Conservation (phyloP, 1,139 yeast species). For the Geotrichum citri-aurantii region DNA sequence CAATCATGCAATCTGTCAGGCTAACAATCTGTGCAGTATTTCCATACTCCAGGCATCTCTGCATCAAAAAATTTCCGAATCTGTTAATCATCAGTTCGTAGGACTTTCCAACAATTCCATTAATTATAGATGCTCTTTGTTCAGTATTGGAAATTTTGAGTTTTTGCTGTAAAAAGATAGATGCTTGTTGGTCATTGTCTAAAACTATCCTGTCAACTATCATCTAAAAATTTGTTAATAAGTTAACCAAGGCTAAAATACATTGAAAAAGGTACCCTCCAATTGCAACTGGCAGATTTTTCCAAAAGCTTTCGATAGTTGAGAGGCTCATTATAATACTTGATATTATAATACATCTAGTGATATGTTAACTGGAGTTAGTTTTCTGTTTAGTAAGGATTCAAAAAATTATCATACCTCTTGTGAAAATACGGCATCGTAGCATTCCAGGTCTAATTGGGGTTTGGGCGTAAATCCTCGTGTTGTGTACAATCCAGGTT, state of each 20-base stretch:
- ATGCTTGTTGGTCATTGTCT: slow-evolving; percentile 41
- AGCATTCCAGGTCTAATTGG: slow-evolving; percentile 3
- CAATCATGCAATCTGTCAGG: slow-evolving; percentile 33
- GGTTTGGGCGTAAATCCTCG: slow-evolving; percentile 17
- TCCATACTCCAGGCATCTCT: slow-evolving; percentile 40
- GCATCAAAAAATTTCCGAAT: slow-evolving; percentile 42
- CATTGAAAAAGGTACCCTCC: slow-evolving; percentile 22
- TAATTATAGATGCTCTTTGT: slow-evolving; percentile 34
- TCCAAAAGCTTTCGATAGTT: slow-evolving; percentile 31
- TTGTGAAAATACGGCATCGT: slow-evolving; percentile 8
- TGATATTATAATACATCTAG: slow-evolving; percentile 22
- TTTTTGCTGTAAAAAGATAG: slow-evolving; percentile 41
- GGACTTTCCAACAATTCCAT: slow-evolving; percentile 33
- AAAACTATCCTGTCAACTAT: slow-evolving; percentile 36
- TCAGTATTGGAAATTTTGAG: slow-evolving; percentile 34
- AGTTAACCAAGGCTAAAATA: not conserved
- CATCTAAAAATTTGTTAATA: slow-evolving; percentile 15
- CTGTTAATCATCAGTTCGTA: slow-evolving; percentile 38
- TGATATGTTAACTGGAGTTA: not conserved
- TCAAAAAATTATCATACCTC: slow-evolving; percentile 10
- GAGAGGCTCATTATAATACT: slow-evolving; percentile 26
- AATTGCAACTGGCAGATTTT: slow-evolving; percentile 29
- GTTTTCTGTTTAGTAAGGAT: not conserved
- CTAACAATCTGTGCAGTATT: slow-evolving; percentile 32
- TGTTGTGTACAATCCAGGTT: slow-evolving; percentile 6